Conservation (phyloP, 2,329 filamentous ascomycete species). For the Thelonectria discophora region DNA sequence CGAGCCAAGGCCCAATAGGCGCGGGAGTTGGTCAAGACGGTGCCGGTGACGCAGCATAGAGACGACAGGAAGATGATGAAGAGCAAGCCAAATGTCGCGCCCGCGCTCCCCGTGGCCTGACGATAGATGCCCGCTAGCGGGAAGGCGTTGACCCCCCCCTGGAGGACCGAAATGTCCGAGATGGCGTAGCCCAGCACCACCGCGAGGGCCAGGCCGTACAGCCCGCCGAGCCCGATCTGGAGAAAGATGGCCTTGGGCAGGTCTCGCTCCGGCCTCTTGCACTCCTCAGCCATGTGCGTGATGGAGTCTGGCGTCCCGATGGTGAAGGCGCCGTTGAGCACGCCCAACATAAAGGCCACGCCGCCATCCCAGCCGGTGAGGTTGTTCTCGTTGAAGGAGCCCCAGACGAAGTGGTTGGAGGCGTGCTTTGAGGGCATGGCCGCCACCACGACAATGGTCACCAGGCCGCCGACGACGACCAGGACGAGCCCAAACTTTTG, state of each 20-base stretch:
- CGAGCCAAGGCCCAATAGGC: conserved; percentile 39
- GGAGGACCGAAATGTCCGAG: conserved; percentile 34
- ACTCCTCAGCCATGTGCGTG: conserved; percentile 41
- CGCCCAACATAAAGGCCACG: conserved; percentile 38
- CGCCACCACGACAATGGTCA: conserved; percentile 37
- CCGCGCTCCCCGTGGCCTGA: conserved; percentile 34
- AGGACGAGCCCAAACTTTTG: conserved; percentile 38
- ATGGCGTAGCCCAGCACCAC: conserved; percentile 39
- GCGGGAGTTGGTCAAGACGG: conserved; percentile 38
- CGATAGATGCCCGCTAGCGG: conserved; percentile 38
- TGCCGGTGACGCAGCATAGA: conserved; percentile 37
- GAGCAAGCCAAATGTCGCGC: conserved; percentile 31
- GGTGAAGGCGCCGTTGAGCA: conserved; percentile 40
- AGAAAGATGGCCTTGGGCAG: conserved; percentile 35
- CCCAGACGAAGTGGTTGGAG: conserved; percentile 36
- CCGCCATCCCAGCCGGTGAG: conserved; percentile 38
- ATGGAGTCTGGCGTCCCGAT: conserved; percentile 39
- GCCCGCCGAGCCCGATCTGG: conserved; percentile 37
- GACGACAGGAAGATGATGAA: conserved; percentile 41
- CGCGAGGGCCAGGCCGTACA: conserved; percentile 36
- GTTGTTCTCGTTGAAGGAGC: conserved; percentile 38
- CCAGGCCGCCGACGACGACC: conserved; percentile 34
- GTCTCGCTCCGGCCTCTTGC: conserved; percentile 31
- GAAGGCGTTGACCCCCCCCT: conserved; percentile 36
- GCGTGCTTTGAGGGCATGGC: conserved; percentile 36